Evolutionary conservation across 331 rosid genomes (phyloP).

Genomic region (Spiraea crenata): DNA sequence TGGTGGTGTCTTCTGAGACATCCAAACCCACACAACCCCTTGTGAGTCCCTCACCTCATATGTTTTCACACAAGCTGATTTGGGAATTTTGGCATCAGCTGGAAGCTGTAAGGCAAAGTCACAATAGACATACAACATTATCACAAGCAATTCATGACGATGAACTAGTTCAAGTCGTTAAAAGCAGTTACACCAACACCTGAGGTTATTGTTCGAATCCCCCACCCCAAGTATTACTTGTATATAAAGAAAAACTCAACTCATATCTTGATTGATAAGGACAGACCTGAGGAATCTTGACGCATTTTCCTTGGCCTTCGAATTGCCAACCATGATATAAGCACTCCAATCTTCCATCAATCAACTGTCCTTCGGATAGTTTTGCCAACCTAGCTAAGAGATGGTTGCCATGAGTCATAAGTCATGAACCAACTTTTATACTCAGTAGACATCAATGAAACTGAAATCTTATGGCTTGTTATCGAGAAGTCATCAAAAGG

Average conservation of each 20-base stretch:
- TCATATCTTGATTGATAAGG: neutral
- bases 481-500: too few relatives aligned
- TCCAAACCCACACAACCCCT: conserved; percentile 97
- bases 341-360: conserved; percentile 91
- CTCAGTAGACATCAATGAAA: too few relatives aligned
- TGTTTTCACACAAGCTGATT: conserved; percentile 73
- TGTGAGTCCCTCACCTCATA: conserved; percentile 84
- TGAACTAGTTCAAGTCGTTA: too few relatives aligned
- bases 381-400: conserved; percentile 72
- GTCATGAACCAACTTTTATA: neutral
- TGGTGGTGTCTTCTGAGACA: conserved; percentile 73
- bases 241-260: too few relatives aligned
- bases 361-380: conserved; percentile 89
- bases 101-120: conserved; percentile 63
- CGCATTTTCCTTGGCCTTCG: conserved; percentile 87
- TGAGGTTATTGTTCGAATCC: too few relatives aligned
- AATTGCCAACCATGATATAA: conserved; percentile 98
- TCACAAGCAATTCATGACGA: too few relatives aligned
- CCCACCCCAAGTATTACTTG: too few relatives aligned
- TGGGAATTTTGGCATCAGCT: conserved; percentile 80
- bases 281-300: conserved; percentile 92
- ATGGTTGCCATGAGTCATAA: neutral
- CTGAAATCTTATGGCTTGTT: too few relatives aligned
- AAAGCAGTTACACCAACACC: too few relatives aligned
- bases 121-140: neutral